Evolutionary conservation across 345 rosid genomes (phyloP).

Genomic region (Schrenkiella parvula): DNA sequence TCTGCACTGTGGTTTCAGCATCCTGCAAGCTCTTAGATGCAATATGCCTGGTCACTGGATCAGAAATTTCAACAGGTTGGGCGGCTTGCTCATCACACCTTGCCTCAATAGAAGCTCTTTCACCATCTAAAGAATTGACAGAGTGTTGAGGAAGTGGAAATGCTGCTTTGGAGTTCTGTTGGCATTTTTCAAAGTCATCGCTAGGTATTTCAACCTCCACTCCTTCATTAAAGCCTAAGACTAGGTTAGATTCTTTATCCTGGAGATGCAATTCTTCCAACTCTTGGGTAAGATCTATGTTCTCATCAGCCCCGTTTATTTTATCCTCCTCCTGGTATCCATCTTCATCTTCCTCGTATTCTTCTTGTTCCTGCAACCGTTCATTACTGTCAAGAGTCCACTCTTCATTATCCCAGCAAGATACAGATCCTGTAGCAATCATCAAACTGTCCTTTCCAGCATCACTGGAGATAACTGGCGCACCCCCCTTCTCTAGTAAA

Average conservation of each 20-base stretch:
- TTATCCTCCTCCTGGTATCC: slow-evolving; percentile 86
- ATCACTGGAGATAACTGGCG: slow-evolving; percentile 38
- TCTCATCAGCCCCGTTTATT: slow-evolving; percentile 65
- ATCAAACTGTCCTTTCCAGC: slow-evolving; percentile 46
- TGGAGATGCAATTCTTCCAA: slow-evolving; percentile 57
- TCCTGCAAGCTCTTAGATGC: slow-evolving; percentile 48
- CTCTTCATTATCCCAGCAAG: slow-evolving; percentile 77
- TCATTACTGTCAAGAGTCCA: slow-evolving; percentile 70
- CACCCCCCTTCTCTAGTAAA: slow-evolving; percentile 39
- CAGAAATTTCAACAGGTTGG: slow-evolving; percentile 40
- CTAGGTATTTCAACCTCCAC: slow-evolving; percentile 78
- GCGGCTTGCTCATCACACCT: slow-evolving; percentile 37
- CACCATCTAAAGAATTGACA: slow-evolving; percentile 38
- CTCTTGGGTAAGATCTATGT: slow-evolving; percentile 48
- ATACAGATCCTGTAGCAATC: slow-evolving; percentile 48
- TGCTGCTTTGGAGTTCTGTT: slow-evolving; percentile 43
- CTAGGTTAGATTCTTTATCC: slow-evolving; percentile 60
- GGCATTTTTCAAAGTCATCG: slow-evolving; percentile 67
- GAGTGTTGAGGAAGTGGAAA: slow-evolving; percentile 42
- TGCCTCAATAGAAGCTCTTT: slow-evolving; percentile 37
- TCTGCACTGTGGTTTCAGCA: slow-evolving; percentile 53
- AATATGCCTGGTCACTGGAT: slow-evolving; percentile 36
- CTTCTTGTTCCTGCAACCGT: slow-evolving; percentile 81
- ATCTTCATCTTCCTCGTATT: slow-evolving; percentile 91
- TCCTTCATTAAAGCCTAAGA: slow-evolving; percentile 86